Conservation (phyloP, 176 grass and related monocot genomes). For the Triticum turgidum region DNA sequence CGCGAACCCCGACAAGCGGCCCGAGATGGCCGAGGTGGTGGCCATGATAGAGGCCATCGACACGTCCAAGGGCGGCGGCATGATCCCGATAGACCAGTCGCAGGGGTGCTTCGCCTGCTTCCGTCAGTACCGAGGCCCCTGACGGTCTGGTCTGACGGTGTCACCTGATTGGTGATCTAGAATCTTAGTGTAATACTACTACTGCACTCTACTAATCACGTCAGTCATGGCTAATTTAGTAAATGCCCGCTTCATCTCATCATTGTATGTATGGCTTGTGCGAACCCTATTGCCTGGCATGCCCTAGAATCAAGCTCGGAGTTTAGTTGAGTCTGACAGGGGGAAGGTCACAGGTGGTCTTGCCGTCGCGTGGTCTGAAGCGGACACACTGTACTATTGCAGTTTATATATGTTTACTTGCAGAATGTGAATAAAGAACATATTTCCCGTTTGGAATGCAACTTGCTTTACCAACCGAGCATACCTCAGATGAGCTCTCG, state of each 20-base stretch:
- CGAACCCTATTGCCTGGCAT: conserved; percentile 8
- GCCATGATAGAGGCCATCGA: conserved; percentile 93
- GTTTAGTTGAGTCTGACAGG: background rate
- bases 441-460: background rate
- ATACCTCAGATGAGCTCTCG: too few species aligned
- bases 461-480: background rate
- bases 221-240: conserved; percentile 29
- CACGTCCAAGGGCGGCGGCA: conserved; percentile 96
- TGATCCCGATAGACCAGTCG: conserved; percentile 72
- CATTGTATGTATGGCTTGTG: conserved; percentile 18
- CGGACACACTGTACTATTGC: conserved; percentile 27
- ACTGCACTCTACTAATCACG: conserved; percentile 19
- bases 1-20: conserved; percentile 84
- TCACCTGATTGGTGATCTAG: background rate
- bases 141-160: background rate
- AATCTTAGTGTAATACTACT: conserved; percentile 35
- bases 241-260: background rate
- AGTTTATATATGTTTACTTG: background rate
- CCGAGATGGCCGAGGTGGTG: conserved; percentile 90
- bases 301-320: background rate
- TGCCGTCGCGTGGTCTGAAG: conserved; percentile 20
- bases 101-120: conserved; percentile 87
- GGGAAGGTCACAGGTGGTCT: background rate
- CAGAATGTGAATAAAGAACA: conserved; percentile 20
- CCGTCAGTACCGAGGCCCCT: conserved; percentile 67